Base-by-base conservation (phyloP, 768 basidiomycete species). In the Asterophora parasitica region DNA sequence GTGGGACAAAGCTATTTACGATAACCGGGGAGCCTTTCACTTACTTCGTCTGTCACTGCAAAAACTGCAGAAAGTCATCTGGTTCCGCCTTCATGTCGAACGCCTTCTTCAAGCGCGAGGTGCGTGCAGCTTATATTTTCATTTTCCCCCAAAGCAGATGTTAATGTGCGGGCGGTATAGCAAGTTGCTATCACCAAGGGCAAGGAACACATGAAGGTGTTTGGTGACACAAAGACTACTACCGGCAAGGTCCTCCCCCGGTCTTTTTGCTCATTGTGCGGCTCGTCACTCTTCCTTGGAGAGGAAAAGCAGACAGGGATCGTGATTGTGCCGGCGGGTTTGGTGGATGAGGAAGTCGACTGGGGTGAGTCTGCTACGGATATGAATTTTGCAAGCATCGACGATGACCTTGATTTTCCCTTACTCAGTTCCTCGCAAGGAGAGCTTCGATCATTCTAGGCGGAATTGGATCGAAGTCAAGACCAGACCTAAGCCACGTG, bases 341-440 rank as follows among this genome's bases (percentile, higher is more conserved):
- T 63, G 4, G 26, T 70, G 47, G 66, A 68, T 20, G 62, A 64
- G 19, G 50, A 55, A 9, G 53, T 60, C 5, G 54, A 61, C 26
- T 67, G 65, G 67, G 49, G 68, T 66, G 51, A 57, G 64, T 56
- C 23, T 23, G 6, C 23, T 3, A 23, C 3, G 38, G 13, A 32
- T 35, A 44, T 23, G 10, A 17, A 19, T 16, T 33, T 20, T 28
- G 26, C 3, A 15, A 15, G 6, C 7, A 31, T 23, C 43, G 8
- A 32, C 47, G 30, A 41, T n/a, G 40, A 12, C 28, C 28, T 8
- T 36, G 23, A 31, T 12, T 9, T 15, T 23, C 37, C 19, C n/a
- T 32, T 20, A 28, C 23, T 7, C 37, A 69, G 65, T 60, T 17
- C 65, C 66, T n/a, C 57, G 57, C 30, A 58, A 44, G 26, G 60